These are phyloP conservation scores for Fonsecaea monophora DNA, from an alignment of 2,329 filamentous ascomycete genomes.

Conservation along the genomic window DNA sequence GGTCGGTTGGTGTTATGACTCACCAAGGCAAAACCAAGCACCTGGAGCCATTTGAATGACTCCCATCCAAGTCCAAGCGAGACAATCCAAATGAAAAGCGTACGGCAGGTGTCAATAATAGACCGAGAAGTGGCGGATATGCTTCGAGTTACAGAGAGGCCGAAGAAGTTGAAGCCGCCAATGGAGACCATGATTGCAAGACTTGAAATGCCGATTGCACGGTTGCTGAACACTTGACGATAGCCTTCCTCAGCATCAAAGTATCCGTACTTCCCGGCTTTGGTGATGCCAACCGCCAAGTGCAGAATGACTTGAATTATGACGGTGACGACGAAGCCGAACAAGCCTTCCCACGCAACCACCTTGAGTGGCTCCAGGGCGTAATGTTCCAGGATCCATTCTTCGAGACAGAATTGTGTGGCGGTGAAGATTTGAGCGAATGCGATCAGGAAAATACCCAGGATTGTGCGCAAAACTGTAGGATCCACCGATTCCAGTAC, in stretches of 20 bases:
- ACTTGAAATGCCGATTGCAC: slow-evolving; percentile 75
- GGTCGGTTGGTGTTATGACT: slow-evolving; percentile 5
- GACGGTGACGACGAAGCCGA: slow-evolving; percentile 82
- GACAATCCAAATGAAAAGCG: slow-evolving; percentile 97
- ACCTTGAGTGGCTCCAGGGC: slow-evolving; percentile 85
- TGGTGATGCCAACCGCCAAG: slow-evolving; percentile 74
- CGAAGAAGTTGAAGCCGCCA: slow-evolving; percentile 99
- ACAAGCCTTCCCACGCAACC: slow-evolving; percentile 95
- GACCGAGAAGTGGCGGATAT: slow-evolving; percentile 93
- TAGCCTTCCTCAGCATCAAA: slow-evolving; percentile 91
- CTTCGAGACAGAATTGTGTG: slow-evolving; percentile 93
- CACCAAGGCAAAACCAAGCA: slow-evolving; percentile 77
- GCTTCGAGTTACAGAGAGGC: slow-evolving; percentile 84
- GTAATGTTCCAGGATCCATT: slow-evolving; percentile 84
- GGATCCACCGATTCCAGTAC: slow-evolving; percentile 55
- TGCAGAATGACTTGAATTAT: slow-evolving; percentile 82
- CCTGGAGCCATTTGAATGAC: slow-evolving; percentile 95
- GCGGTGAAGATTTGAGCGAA: slow-evolving; percentile 96
- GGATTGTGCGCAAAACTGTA: slow-evolving; percentile 70
- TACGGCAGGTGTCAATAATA: slow-evolving; percentile 96
- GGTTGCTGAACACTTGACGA: slow-evolving; percentile 76
- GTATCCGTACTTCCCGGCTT: slow-evolving; percentile 76
- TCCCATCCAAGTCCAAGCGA: slow-evolving; percentile 95
- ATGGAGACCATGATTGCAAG: slow-evolving; percentile 97
- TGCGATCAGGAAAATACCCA: slow-evolving; percentile 89